Evolutionary conservation across 2,329 filamentous ascomycete genomes (phyloP), one percentile per base, ranked within the genome.

Genomic region (Fusarium sp.): DNA sequence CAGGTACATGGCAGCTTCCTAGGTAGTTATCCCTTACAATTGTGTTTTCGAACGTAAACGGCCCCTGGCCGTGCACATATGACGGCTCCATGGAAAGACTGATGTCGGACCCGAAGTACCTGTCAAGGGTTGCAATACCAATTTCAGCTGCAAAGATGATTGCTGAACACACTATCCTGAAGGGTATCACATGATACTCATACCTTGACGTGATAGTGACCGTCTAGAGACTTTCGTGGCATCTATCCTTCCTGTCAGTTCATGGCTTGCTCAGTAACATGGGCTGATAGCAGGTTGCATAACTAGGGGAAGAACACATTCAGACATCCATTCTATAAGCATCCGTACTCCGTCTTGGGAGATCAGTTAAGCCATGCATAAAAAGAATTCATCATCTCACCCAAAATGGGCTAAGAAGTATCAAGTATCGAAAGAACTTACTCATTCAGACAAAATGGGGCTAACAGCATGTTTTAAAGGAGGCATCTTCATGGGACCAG

Each of bases 341-440:
- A 78, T 79, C 77, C 68, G 54, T 65, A 53, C 60, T 60, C 70
- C 72, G 68, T 69, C 54, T 63, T 43, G 67, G 71, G 71, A 72
- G 61, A 67, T 78, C 78, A 81, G 79, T 64, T 80, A 80, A 81
- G 79, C 79, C 80, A 81, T 81, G 79, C 79, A 78, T 77, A 40
- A 73, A 75, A 65, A 72, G 50, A 47, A 71, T 75, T 81, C 78
- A 81, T 81, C 79, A 80, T 73, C 21, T 65, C 64, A 63, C 40
- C 25, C 49, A 13, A 50, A 50, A 40, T 42, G 64, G 18, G 38
- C 16, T 9, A 37, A 49, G 37, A 30, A 64, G 21, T 21, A 46
- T 25, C 32, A n/a, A 28, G 43, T 3, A 33, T 35, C 16, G 19
- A 58, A 42, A 32, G 38, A n/a, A 62, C 65, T 71, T 73, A 74